A percentile compares a stretch with the other conserved stretches of the same genome.
These are phyloP conservation scores for Epithele typhae DNA, from an alignment of 768 basidiomycete genomes.

Conservation along the genomic window DNA sequence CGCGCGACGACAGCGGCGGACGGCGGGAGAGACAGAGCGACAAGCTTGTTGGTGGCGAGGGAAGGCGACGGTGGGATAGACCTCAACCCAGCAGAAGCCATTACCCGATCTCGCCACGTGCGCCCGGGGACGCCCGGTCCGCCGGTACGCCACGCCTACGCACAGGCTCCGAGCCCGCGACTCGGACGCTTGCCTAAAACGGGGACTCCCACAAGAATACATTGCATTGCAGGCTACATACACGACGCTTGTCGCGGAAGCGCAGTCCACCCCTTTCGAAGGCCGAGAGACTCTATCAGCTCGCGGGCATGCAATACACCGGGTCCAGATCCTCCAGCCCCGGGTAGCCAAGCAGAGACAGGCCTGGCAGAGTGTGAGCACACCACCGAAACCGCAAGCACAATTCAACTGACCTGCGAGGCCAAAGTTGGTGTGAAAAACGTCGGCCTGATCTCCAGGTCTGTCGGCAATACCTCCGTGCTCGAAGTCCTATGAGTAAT, in stretches of 20 bases:
- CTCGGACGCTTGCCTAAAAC: no score
- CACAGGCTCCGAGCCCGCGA: no score
- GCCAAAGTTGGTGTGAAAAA: slow-evolving; percentile 96
- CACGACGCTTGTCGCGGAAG: slow-evolving; percentile 34
- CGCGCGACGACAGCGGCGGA: not conserved
- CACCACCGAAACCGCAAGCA: not conserved
- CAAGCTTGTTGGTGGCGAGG: no score
- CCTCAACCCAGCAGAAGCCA: no score
- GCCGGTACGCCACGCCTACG: no score
- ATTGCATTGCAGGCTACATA: not conserved
- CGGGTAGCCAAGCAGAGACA: slow-evolving; percentile 86
- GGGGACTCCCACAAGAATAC: slow-evolving; percentile 1
- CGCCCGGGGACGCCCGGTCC: no score
- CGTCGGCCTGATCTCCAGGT: slow-evolving; percentile 90
- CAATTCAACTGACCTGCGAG: slow-evolving; percentile 56
- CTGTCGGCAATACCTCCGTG: slow-evolving; percentile 92
- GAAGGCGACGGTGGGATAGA: no score
- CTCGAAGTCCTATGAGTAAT: slow-evolving; percentile 66
- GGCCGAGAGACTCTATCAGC: slow-evolving; percentile 64
- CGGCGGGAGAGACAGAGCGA: not conserved
- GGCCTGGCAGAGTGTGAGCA: slow-evolving; percentile 40
- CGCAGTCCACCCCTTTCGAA: slow-evolving; percentile 64
- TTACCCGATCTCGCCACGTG: no score
- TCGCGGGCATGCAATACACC: slow-evolving; percentile 92
- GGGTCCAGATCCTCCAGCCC: slow-evolving; percentile 85